These are phyloP conservation scores for Verticillium zaregamsianum DNA, from an alignment of 2,329 filamentous ascomycete species.

Conservation along the genomic window DNA sequence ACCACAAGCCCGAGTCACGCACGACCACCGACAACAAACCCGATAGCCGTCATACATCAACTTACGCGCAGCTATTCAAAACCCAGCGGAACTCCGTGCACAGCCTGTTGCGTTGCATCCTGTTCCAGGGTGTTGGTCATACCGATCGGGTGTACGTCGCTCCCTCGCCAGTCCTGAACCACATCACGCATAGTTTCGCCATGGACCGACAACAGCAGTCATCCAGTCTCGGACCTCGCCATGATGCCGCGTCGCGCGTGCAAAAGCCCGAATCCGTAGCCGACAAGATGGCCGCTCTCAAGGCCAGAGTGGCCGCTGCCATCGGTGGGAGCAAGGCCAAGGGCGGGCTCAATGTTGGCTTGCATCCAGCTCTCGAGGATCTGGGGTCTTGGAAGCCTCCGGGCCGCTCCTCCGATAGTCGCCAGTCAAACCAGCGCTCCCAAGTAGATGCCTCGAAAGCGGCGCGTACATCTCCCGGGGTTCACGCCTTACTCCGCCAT, in stretches of 20 bases:
- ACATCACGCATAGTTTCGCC: not conserved
- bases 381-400: conserved; percentile 43
- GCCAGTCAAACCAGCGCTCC: conserved; percentile 8
- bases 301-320: conserved; percentile 74
- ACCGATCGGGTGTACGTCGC: too few species aligned
- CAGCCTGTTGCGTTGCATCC: too few species aligned
- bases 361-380: conserved; percentile 71
- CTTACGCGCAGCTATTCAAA: too few species aligned
- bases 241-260: conserved; percentile 49
- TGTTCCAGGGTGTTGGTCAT: too few species aligned
- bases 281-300: conserved; percentile 70
- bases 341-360: conserved; percentile 69
- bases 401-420: conserved; percentile 28
- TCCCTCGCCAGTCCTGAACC: not conserved
- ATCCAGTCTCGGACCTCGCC: conserved; percentile 50
- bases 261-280: conserved; percentile 54
- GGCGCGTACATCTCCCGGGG: conserved; percentile 8
- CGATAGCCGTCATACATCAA: too few species aligned
- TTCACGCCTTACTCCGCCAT: conserved; percentile 5
- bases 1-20: too few species aligned
- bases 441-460: conserved; percentile 14
- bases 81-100: too few species aligned
- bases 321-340: conserved; percentile 56
- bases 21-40: too few species aligned
- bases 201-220: conserved; percentile 52